These are phyloP conservation scores for Calocera viscosa DNA, from an alignment of 768 basidiomycete genomes.

Conservation along the genomic window DNA sequence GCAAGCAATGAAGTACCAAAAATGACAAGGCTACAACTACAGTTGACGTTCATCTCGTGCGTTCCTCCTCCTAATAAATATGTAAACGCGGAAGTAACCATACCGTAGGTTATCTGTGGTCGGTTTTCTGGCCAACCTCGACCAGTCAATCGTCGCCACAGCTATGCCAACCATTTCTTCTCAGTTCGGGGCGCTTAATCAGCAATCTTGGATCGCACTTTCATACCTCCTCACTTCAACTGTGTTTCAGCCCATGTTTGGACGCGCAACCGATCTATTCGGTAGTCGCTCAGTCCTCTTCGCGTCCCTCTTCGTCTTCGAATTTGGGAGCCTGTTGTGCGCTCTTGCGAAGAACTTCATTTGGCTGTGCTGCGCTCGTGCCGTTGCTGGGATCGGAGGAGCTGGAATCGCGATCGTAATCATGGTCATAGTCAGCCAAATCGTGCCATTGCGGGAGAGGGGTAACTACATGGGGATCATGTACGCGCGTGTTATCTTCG, in stretches of 20 bases:
- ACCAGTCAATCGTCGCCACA: neutral
- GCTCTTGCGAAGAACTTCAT: conserved; percentile 54
- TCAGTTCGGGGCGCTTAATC: neutral
- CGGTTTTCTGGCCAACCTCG: neutral
- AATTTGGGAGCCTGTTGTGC: conserved; percentile 41
- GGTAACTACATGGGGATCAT: neutral
- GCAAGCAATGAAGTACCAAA: neutral
- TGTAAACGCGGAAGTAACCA: neutral
- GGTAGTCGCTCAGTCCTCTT: conserved; percentile 37
- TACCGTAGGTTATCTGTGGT: neutral
- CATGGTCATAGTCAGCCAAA: conserved; percentile 60
- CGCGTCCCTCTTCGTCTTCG: conserved; percentile 4
- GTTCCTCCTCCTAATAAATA: neutral
- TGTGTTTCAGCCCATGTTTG: conserved; percentile 30
- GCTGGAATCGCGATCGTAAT: conserved; percentile 56
- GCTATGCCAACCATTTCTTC: neutral
- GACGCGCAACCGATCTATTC: conserved; percentile 22
- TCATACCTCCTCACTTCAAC: neutral
- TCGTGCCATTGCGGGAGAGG: conserved; percentile 55
- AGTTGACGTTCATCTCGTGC: neutral
- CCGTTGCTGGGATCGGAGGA: conserved; percentile 56
- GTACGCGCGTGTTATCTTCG: neutral
- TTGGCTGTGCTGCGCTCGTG: conserved; percentile 55
- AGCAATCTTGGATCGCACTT: neutral
- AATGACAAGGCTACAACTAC: neutral